Evolutionary conservation across 2,329 filamentous ascomycete species (phyloP), one percentile per base, ranked within the genome.

Genomic region (Aspergillus persii): DNA sequence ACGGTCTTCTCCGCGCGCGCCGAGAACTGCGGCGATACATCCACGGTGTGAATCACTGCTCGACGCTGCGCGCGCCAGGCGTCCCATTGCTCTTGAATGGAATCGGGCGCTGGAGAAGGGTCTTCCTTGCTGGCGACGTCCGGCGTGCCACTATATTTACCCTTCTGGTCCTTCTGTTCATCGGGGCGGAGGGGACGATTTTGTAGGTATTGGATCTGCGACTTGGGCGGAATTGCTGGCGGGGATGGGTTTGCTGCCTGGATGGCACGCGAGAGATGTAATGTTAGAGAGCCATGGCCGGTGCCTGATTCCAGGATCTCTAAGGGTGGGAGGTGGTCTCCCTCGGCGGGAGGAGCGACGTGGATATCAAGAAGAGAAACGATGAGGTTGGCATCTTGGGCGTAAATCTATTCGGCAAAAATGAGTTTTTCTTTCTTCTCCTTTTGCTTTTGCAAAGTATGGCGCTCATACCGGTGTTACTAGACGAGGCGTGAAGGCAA

Each of bases 261-360:
- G 50, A 95, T 85, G 2, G 90, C 89, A 54, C 89, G 84, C 31
- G 90, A 87, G 26, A 95, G 80, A 69, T 93, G 85, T 4, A 95
- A 75, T 0, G 90, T 94, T 59, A 95, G 76, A 36, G 88, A 87
- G 59, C 91, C 91, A 80, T 93, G 90, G n/a, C 91, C 91, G 3
- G 91, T 95, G 15, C 91, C 91, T 50, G 90, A 90, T 75, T 95
- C 91, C 54, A 95, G 86, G 49, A 95, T 90, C 70, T 94, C 89
- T 11, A 93, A 73, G 0, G 82, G 84, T 8, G 79, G 74, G 41
- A 66, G 62, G 15, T 66, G 53, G 23, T 66, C 41, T 53, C 63
- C 62, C 6, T 70, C 69, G 8, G 69, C 68, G 5, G 76, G 72
- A 5, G 75, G 71, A 2, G 78, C 70, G 31, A 86, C 83, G 71